phyloP scores from a whole-genome alignment of 2,329 filamentous ascomycete genomes.

The Colletotrichum lentis region DNA sequence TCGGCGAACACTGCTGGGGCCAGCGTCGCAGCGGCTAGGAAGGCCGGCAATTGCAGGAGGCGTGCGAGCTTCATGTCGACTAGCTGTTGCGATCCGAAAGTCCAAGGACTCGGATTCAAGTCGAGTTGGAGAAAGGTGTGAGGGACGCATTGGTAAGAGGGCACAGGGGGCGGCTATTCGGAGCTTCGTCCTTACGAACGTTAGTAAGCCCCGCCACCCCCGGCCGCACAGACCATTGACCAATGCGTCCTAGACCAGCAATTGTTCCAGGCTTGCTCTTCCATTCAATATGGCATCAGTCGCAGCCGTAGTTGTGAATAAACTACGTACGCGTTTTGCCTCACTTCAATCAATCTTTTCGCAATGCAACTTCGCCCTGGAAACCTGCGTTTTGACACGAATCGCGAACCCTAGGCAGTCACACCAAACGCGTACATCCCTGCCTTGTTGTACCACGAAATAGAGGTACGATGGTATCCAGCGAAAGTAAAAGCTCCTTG shows the following conservation, averaged over 20 bases:
- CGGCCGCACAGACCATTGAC: slow-evolving; percentile 14
- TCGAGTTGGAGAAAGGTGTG: neutral
- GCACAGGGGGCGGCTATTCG: neutral
- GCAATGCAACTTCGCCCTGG: too few relatives aligned
- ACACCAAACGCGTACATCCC: too few relatives aligned
- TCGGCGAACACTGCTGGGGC: slow-evolving; percentile 63
- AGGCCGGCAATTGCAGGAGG: slow-evolving; percentile 55
- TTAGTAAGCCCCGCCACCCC: slow-evolving; percentile 26
- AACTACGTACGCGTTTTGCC: too few relatives aligned
- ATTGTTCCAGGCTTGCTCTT: too few relatives aligned
- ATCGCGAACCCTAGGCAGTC: too few relatives aligned
- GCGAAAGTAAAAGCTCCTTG: too few relatives aligned
- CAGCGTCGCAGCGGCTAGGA: slow-evolving; percentile 59
- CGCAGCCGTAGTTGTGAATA: too few relatives aligned
- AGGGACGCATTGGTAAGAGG: slow-evolving; percentile 29
- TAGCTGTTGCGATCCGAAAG: neutral
- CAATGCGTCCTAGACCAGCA: neutral
- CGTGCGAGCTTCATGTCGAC: slow-evolving; percentile 60
- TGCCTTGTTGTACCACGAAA: too few relatives aligned
- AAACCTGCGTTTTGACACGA: too few relatives aligned
- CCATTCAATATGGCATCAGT: too few relatives aligned
- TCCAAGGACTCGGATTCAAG: neutral
- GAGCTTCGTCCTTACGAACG: slow-evolving; percentile 34
- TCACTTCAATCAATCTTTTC: too few relatives aligned
- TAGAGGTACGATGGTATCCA: too few relatives aligned